A percentile compares a stretch with the other conserved stretches of the same genome.
phyloP scores from a whole-genome alignment of 768 basidiomycete species.

The Hericium erinaceus region DNA sequence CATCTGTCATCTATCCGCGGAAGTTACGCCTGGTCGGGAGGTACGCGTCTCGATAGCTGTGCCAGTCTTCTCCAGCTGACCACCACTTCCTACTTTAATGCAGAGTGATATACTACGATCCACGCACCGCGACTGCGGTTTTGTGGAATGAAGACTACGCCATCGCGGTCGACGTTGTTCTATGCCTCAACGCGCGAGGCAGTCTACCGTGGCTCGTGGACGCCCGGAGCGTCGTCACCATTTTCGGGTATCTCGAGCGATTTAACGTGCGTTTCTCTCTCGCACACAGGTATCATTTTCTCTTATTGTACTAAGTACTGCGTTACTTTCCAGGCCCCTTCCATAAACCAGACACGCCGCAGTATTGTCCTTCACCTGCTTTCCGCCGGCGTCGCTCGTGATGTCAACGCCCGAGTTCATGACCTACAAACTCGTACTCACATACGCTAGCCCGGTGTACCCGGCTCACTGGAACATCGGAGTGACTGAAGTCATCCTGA shows the following conservation, averaged over 20 bases:
- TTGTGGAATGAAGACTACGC: constrained; percentile 8
- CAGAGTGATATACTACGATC: constrained; percentile 12
- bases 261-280: constrained; percentile 1
- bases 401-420: constrained; percentile 50
- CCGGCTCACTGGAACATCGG: constrained; percentile 79
- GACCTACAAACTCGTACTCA: constrained; percentile 64
- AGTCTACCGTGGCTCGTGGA: constrained; percentile 9
- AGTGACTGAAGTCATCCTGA: constrained; percentile 67
- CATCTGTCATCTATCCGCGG: background rate
- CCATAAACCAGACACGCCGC: background rate
- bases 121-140: constrained; percentile 6
- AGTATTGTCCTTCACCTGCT: constrained; percentile 66
- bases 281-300: background rate
- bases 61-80: background rate
- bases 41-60: constrained; percentile 1
- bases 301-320: background rate
- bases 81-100: background rate
- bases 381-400: constrained; percentile 75
- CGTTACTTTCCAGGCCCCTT: too few relatives aligned
- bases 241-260: constrained; percentile 13
- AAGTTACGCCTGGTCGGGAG: constrained; percentile 14
- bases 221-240: constrained; percentile 6
- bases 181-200: constrained; percentile 8
- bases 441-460: constrained; percentile 71
- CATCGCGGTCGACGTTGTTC: constrained; percentile 11